Evolutionary conservation across 306 rosid genomes (phyloP), one percentile per base, ranked within the genome.

Genomic region (Corylus americana): DNA sequence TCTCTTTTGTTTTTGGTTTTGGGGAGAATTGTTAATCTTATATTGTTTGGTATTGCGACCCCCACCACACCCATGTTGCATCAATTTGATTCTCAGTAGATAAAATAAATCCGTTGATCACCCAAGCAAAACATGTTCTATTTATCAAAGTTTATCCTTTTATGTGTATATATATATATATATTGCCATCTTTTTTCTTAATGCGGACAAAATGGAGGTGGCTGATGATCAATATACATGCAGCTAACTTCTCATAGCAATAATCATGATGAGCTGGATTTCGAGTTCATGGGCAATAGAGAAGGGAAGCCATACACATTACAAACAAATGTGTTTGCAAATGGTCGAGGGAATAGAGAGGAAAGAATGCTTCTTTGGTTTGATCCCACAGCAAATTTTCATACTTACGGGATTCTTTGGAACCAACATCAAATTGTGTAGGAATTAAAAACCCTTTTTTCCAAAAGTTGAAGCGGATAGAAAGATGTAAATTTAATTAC

Each of bases 391-490:
- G 11, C 59, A 3, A 67, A 85, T 78, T 89, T 83, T 71, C 92
- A 89, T 35, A 74, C 67, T 27, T 89, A 88, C 51, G 17, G 27
- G 55, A 79, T 91, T 76, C 92, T 88, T 27, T 86, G 91, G 92
- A 91, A 89, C 72, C 83, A 29, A n/a, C 85, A 85, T 81, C 94
- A 89, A 67, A 84, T 88, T 76, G 92, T 89, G 97, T 89, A 86
- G 75, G 91, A 58, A 14, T 16, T 42, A 0, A 49, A 49, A 11
- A 8, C 14, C 27, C 2, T 11, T 1, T 31, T 31, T 31, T 31
- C 2, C 2, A 31, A 31, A 31, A 31, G 2, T 2, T 31, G 2
- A 31, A 31, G 2, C 35, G 2, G 35, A 31, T 31, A 31, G 35
- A 1, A 31, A 31, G 35, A 31, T 31, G 35, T 31, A 31, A 31